Percentiles rank a stretch among this genome's conserved stretches.
phyloP scores from a whole-genome alignment of 192 early-diverging fungal genomes.

The Coemansia sp. region DNA sequence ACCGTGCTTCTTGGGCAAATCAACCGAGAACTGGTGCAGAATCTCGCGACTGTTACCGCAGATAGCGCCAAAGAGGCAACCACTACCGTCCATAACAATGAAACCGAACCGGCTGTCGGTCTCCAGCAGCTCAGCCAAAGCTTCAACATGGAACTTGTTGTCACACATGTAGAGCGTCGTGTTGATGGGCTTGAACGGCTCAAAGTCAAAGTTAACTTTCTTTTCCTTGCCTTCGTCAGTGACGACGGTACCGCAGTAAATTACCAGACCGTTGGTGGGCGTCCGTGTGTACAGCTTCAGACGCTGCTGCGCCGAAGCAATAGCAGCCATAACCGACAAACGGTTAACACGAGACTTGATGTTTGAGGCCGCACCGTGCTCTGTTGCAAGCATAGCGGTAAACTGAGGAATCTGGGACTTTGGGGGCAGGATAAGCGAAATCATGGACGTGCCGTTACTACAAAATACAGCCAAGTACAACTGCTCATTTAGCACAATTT shows the following conservation, averaged over 20 bases:
- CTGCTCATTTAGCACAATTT: neutral
- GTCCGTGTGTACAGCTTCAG: slow-evolving; percentile 92
- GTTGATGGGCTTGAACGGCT: slow-evolving; percentile 99
- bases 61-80: slow-evolving; percentile 91
- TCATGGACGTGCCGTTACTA: slow-evolving; percentile 98
- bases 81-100: slow-evolving; percentile 99
- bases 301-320: slow-evolving; percentile 95
- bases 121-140: slow-evolving; percentile 87
- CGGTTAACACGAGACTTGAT: slow-evolving; percentile 99
- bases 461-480: neutral
- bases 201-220: slow-evolving; percentile 98
- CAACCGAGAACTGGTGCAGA: slow-evolving; percentile 91
- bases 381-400: slow-evolving; percentile 92
- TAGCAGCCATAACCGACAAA: slow-evolving; percentile 93
- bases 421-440: slow-evolving; percentile 94
- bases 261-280: slow-evolving; percentile 93
- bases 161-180: slow-evolving; percentile 97
- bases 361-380: slow-evolving; percentile 99
- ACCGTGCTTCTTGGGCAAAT: slow-evolving; percentile 99
- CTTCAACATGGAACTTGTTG: slow-evolving; percentile 99
- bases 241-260: slow-evolving; percentile 93
- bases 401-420: slow-evolving; percentile 88
- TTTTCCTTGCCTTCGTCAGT: slow-evolving; percentile 99
- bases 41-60: slow-evolving; percentile 92
- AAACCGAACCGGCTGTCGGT: slow-evolving; percentile 96